Evolutionary conservation across 495 filamentous ascomycete species (phyloP).

Genomic region (Aspergillus coremiiformis): DNA sequence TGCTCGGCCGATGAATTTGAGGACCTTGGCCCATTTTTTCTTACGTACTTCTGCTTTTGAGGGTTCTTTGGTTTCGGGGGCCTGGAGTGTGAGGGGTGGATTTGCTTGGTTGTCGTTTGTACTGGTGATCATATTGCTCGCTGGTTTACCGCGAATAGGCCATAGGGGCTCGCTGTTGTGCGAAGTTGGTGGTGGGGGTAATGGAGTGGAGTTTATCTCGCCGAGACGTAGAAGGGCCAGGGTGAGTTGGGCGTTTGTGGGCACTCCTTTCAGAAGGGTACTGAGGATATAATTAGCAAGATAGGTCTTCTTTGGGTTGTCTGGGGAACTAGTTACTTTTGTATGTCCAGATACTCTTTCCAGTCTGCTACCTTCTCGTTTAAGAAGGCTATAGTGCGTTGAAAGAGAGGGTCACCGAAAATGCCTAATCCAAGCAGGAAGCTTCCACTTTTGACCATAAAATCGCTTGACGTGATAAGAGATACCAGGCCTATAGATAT

Average conservation of each 20-base stretch:
- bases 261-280: conserved; percentile 67
- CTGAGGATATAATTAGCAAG: conserved; percentile 36
- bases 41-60: background rate
- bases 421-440: conserved; percentile 63
- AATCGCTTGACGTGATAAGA: conserved; percentile 56
- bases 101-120: conserved; percentile 1
- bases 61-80: background rate
- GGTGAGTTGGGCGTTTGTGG: conserved; percentile 80
- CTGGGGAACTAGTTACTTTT: conserved; percentile 42
- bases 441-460: conserved; percentile 57
- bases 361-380: conserved; percentile 65
- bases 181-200: conserved; percentile 67
- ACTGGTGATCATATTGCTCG: conserved; percentile 7
- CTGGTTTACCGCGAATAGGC: conserved; percentile 33
- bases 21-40: conserved; percentile 31
- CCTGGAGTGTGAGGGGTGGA: background rate
- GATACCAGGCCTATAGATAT: conserved; percentile 52
- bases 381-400: conserved; percentile 50
- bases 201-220: conserved; percentile 69
- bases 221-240: conserved; percentile 78
- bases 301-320: background rate
- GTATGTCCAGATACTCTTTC: conserved; percentile 63
- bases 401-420: conserved; percentile 73
- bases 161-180: conserved; percentile 42
- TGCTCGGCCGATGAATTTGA: conserved; percentile 61